A percentile compares a stretch with the other conserved stretches of the same genome.
Evolutionary conservation across 805 yeast genomes (phyloP).

Genomic region (Saitoella complicata): DNA sequence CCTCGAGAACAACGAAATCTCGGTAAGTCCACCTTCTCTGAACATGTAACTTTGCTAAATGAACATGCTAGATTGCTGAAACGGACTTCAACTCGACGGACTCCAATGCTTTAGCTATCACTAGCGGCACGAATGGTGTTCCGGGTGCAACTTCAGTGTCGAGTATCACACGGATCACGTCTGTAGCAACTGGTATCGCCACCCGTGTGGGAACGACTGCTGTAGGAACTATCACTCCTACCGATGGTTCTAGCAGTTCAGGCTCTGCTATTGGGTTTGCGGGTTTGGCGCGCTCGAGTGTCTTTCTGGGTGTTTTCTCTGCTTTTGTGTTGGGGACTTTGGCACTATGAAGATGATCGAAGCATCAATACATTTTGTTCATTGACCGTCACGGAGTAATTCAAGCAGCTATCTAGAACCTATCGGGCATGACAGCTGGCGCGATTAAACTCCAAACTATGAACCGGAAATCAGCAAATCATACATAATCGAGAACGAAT

Average conservation of each 20-base stretch:
- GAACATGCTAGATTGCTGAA: slow-evolving; percentile 27
- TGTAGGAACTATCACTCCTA: too few relatives aligned
- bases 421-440: slow-evolving; percentile 78
- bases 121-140: slow-evolving; percentile 3
- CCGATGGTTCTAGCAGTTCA: too few relatives aligned
- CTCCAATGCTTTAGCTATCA: slow-evolving; percentile 12
- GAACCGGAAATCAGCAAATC: too few relatives aligned
- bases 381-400: too few relatives aligned
- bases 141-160: slow-evolving; percentile 1
- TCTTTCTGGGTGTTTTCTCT: too few relatives aligned
- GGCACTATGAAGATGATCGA: too few relatives aligned
- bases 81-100: slow-evolving; percentile 19
- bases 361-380: too few relatives aligned
- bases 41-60: too few relatives aligned
- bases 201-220: not conserved
- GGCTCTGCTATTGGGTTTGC: too few relatives aligned
- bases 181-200: not conserved
- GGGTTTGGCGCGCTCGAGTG: too few relatives aligned
- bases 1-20: slow-evolving; percentile 38
- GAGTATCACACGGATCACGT: not conserved
- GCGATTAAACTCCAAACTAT: slow-evolving; percentile 73
- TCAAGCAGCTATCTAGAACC: slow-evolving; percentile 29
- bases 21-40: slow-evolving; percentile 12
- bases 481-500: too few relatives aligned
- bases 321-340: too few relatives aligned